Evolutionary conservation across 73 alveolate genomes (phyloP).

Genomic region (Stentor roeselii): DNA sequence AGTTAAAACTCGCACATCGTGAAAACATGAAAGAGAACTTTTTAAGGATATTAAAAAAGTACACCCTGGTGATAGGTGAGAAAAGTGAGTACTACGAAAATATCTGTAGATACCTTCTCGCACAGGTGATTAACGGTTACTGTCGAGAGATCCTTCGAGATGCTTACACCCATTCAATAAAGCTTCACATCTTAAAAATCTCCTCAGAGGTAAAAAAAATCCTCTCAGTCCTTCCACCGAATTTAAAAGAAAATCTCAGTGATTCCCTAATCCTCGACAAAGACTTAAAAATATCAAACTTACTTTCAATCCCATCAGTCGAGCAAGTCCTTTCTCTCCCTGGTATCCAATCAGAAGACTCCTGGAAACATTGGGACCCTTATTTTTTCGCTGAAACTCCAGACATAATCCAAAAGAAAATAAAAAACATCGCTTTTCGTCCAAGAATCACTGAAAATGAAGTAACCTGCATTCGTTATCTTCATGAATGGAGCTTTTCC

Average conservation of each 20-base stretch:
- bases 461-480: background rate
- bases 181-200: constrained; percentile 31
- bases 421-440: background rate
- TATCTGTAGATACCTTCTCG: background rate
- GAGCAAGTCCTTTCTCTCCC: background rate
- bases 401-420: background rate
- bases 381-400: constrained; percentile 23
- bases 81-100: background rate
- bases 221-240: constrained; percentile 29
- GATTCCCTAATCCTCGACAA: constrained; percentile 2
- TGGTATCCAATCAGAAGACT: background rate
- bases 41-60: background rate
- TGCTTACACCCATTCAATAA: constrained; percentile 51
- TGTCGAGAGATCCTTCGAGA: constrained; percentile 62
- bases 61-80: background rate
- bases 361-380: constrained; percentile 24
- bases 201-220: constrained; percentile 39
- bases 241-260: background rate
- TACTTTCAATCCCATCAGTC: background rate
- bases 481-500: background rate
- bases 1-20: background rate
- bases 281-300: constrained; percentile 21
- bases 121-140: constrained; percentile 36
- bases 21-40: background rate
- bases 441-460: background rate